Conservation (phyloP, 441 rosid genomes). For the Flueggea neowawraea region DNA sequence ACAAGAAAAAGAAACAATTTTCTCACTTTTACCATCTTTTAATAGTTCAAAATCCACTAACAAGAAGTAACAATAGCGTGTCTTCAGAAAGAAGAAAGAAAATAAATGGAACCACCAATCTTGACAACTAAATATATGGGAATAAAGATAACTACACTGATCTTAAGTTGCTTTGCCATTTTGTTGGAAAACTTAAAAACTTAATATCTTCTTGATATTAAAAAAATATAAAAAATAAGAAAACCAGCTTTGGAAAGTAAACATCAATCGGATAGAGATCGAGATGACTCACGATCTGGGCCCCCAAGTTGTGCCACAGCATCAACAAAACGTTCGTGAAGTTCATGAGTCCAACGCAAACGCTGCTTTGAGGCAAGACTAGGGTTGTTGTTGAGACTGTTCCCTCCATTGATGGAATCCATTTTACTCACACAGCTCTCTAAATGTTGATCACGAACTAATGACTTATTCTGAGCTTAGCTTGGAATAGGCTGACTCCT, state of each 20-base stretch:
- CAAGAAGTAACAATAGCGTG: no score
- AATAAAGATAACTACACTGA: no score
- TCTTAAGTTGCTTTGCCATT: no score
- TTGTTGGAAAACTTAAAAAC: no score
- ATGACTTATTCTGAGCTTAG: slow-evolving; percentile 38
- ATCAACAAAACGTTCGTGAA: slow-evolving; percentile 90
- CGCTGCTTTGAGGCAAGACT: slow-evolving; percentile 96
- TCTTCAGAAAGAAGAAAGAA: no score
- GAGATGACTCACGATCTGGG: slow-evolving; percentile 70
- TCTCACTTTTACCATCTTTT: no score
- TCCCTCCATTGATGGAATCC: slow-evolving; percentile 73
- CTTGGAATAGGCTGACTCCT: slow-evolving; percentile 37
- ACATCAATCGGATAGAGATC: not conserved
- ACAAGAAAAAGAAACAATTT: no score
- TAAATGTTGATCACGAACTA: slow-evolving; percentile 50
- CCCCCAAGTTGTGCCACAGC: slow-evolving; percentile 97
- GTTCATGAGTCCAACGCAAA: slow-evolving; percentile 95
- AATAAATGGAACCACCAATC: not conserved
- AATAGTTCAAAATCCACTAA: no score
- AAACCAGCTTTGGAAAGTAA: not conserved
- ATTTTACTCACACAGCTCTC: slow-evolving; percentile 48
- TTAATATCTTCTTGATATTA: no score
- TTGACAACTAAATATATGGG: not conserved
- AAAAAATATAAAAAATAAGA: no score
- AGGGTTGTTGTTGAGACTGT: slow-evolving; percentile 48